Evolutionary conservation across 768 basidiomycete genomes (phyloP), one percentile per base, ranked within the genome.

Genomic region (Chiua virens): DNA sequence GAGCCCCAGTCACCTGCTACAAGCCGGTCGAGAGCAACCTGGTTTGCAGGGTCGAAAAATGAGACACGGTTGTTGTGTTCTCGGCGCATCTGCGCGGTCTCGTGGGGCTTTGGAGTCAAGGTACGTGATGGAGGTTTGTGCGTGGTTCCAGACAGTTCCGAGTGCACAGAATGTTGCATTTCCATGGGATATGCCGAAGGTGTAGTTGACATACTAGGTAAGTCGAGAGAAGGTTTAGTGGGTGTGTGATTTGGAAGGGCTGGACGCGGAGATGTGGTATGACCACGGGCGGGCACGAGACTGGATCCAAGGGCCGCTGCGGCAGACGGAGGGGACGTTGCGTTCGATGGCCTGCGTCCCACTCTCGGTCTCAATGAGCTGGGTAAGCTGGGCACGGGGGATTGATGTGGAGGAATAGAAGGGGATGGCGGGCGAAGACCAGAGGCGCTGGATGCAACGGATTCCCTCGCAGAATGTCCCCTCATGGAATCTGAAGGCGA

Each of bases 11-110:
- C 65, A 3, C 69, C 71, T 27, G 76, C 75, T 15, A 92, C 77
- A 15, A 94, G 73, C 3, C 87, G 80, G 60, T 92, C 88, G 15
- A 91, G 74, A 22, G 76, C 69, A 23, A 79, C 80, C 71, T 92
- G 89, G 63, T 93, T 89, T 13, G 80, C 71, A 27, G 86, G 86
- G 64, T 92, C 89, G 59, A 87, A 92, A 64, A 87, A 90, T 0
- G 91, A 92, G 20, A 94, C 79, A 22, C 88, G 80, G 22, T 84
- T 81, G 55, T 85, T 87, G 76, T 83, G 49, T 83, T 71, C 68
- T 30, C 87, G 55, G 17, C 86, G 81, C 18, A 66, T 52, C 45
- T 69, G 68, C 20, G 69, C 38, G 20, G 28, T 57, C 22, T 66
- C 72, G 25, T 76, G 71, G 32, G 65, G 43, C 21, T 65, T 57